phyloP scores from a whole-genome alignment of 2,329 filamentous ascomycete species.

The Penicillium freii region DNA sequence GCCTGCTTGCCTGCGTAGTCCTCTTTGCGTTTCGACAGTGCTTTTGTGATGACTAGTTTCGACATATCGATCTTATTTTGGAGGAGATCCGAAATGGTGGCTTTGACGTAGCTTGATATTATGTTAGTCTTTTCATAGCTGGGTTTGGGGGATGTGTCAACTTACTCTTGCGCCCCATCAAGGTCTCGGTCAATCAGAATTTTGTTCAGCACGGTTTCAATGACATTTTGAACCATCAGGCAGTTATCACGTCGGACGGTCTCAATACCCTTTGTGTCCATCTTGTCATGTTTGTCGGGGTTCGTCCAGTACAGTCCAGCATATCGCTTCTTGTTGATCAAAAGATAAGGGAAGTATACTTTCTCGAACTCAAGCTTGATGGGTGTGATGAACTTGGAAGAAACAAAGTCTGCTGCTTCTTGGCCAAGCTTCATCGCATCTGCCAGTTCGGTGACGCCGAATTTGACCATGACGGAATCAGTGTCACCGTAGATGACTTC shows the following conservation, averaged over 20 bases:
- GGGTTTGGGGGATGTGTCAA: slow-evolving; percentile 16
- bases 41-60: slow-evolving; percentile 98
- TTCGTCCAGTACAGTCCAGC: slow-evolving; percentile 98
- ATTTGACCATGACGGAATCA: slow-evolving; percentile 99
- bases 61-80: slow-evolving; percentile 99
- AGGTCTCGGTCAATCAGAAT: slow-evolving; percentile 92
- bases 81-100: slow-evolving; percentile 88
- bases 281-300: slow-evolving; percentile 93
- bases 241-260: slow-evolving; percentile 97
- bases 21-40: slow-evolving; percentile 70
- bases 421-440: slow-evolving; percentile 95
- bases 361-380: slow-evolving; percentile 99
- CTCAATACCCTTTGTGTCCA: slow-evolving; percentile 99
- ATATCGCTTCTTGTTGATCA: slow-evolving; percentile 99
- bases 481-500: slow-evolving; percentile 99
- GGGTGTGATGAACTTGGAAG: slow-evolving; percentile 87
- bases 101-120: slow-evolving; percentile 77
- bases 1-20: slow-evolving; percentile 92
- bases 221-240: slow-evolving; percentile 89
- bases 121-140: slow-evolving; percentile 38
- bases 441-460: slow-evolving; percentile 80
- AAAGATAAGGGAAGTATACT: slow-evolving; percentile 93
- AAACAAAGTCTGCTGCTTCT: slow-evolving; percentile 85
- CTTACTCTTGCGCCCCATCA: slow-evolving; percentile 87
- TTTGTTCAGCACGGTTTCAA: slow-evolving; percentile 94